phyloP scores from a whole-genome alignment of 768 basidiomycete genomes.

The Asterophora lycoperdoides region DNA sequence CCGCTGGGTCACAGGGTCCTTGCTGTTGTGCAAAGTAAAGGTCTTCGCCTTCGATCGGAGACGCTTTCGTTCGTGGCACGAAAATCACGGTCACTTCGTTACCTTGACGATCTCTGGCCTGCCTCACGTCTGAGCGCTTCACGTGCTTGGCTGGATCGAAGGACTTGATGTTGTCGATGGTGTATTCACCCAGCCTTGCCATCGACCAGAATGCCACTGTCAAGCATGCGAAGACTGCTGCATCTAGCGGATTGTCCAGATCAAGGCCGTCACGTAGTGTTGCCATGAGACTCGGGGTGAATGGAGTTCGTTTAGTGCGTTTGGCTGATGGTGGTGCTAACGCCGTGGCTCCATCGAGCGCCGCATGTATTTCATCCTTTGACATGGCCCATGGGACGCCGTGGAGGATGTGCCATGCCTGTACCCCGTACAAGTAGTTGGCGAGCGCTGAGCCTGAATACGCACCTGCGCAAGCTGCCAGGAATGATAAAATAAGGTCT shows the following conservation, averaged over 20 bases:
- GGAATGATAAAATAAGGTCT: no score
- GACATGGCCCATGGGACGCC: slow-evolving; percentile 9
- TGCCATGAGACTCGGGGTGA: slow-evolving; percentile 11
- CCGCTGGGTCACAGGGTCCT: slow-evolving; percentile 8
- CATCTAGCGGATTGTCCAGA: slow-evolving; percentile 8
- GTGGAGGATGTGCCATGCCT: no score
- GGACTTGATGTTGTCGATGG: neutral
- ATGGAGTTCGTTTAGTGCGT: slow-evolving; percentile 24
- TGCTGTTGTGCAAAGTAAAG: slow-evolving; percentile 14
- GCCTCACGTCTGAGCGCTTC: slow-evolving; percentile 5
- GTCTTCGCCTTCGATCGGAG: slow-evolving; percentile 17
- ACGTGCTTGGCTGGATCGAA: slow-evolving; percentile 18
- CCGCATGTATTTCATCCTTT: no score
- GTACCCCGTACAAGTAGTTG: no score
- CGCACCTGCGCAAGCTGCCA: slow-evolving; percentile 10
- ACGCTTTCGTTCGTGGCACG: slow-evolving; percentile 16
- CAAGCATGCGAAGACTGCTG: slow-evolving; percentile 18
- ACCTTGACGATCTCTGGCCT: neutral
- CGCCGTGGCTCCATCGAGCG: slow-evolving; percentile 25
- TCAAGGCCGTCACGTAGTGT: neutral
- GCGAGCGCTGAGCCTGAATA: no score
- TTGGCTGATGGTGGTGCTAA: slow-evolving; percentile 28
- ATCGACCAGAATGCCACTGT: slow-evolving; percentile 13
- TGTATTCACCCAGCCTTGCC: slow-evolving; percentile 7
- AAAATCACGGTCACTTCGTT: slow-evolving; percentile 12